Base-by-base conservation (phyloP, 768 basidiomycete genomes). In the Psilocybe azurescens region DNA sequence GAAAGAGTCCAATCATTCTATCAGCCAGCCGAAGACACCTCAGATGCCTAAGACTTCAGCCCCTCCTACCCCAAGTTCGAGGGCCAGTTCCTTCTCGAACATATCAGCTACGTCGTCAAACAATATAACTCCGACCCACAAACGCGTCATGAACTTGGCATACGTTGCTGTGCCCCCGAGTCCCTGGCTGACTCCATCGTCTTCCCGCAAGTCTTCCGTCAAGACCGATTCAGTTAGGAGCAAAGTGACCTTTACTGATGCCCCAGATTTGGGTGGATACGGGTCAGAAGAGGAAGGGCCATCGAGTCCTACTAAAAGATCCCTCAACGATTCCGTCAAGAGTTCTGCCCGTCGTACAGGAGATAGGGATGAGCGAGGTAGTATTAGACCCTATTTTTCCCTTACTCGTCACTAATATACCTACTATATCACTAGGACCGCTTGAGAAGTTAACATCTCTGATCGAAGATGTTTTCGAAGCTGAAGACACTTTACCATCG, bases 381-480 rank as follows among this genome's bases (percentile, higher is more conserved):
- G 75, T 74, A 20, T 53, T 53, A 11, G 32, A 11, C 10, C 5
- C 55, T 48, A 13, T 50, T 58, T 10, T 33, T 9, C 39, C 30
- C 3, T 49, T 13, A 32, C 3, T 2, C 29, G 32, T 48, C 18
- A 44, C 46, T 56, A 30, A 36, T 41, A 56, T 29, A 58, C 44
- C 28, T 55, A 24, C 55, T 56, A 58, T 65, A 61, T 30, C 50
- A 62, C 13, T 51, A 89, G 90, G 75, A 1, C 89, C 91, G 0
- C 73, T 91, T 3, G 90, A 95, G 69, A 96, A 92, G 72, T 80
- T 99, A 9, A 80, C 78, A 0, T 86, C 87, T 2, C 76, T 94
- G 16, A 78, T 97, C 1, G 93, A 95, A 65, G 94, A 97, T 57
- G 83, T 97, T 14, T 91, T 97, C 66, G 92, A 95, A 69, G 92